Conservation (phyloP, 2,329 filamentous ascomycete genomes). For the Beauveria scarabaeidicola region DNA sequence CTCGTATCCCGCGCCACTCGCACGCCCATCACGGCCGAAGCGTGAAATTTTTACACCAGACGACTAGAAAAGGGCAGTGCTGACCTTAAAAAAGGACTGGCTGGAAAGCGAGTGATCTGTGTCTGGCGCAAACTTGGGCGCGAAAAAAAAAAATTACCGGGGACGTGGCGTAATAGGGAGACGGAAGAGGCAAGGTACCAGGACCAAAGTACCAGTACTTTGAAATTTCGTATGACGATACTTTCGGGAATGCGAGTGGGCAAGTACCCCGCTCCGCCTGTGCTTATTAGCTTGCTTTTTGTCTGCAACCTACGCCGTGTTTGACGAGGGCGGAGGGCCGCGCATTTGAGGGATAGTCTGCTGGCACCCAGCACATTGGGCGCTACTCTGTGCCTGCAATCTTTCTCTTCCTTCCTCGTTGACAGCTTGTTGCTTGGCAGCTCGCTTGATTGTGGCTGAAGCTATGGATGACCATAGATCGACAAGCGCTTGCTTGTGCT, state of each 20-base stretch:
- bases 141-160: not conserved
- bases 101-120: conserved; percentile 3
- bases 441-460: conserved; percentile 4
- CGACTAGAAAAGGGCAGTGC: not conserved
- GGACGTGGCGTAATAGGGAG: not conserved
- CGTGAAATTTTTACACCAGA: not conserved
- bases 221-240: conserved; percentile 28
- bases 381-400: not conserved
- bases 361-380: conserved; percentile 1
- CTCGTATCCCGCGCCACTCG: not conserved
- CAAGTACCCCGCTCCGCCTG: conserved; percentile 24
- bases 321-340: not conserved
- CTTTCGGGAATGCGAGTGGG: conserved; percentile 25
- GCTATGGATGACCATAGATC: not conserved
- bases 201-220: conserved; percentile 23
- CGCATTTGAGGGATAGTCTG: conserved; percentile 7
- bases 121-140: not conserved
- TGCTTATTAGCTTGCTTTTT: conserved; percentile 10
- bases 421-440: not conserved
- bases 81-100: conserved; percentile 6
- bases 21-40: not conserved
- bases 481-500: not conserved
- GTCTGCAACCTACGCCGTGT: not conserved
- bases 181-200: conserved; percentile 19
- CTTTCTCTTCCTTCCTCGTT: not conserved